A percentile compares a stretch with the other conserved stretches of the same genome.
Evolutionary conservation across 345 rosid genomes (phyloP).

Genomic region (Odontarrhena argentea): DNA sequence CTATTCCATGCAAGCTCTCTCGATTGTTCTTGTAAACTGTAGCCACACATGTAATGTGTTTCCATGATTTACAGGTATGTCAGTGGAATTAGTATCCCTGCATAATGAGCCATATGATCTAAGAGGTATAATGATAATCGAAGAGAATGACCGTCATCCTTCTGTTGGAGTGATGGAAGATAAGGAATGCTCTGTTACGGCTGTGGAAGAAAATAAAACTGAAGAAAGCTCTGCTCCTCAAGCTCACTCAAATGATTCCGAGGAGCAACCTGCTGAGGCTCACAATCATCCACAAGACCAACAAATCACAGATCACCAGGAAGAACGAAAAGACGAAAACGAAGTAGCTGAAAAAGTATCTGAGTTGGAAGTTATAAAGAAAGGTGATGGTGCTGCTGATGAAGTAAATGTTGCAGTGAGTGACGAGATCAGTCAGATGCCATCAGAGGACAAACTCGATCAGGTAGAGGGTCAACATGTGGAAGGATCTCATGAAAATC

Average conservation of each 20-base stretch:
- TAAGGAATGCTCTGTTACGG: constrained; percentile 46
- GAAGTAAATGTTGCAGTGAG: constrained; percentile 41
- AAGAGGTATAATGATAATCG: constrained; percentile 55
- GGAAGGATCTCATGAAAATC: constrained; percentile 36
- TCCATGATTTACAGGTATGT: constrained; percentile 64
- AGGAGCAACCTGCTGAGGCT: constrained; percentile 34
- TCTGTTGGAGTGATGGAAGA: constrained; percentile 49
- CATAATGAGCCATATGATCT: constrained; percentile 65
- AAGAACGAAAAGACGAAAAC: constrained; percentile 36
- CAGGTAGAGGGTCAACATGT: constrained; percentile 37
- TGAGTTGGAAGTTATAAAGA: constrained; percentile 54
- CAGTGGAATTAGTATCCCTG: constrained; percentile 57
- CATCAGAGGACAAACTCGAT: constrained; percentile 38
- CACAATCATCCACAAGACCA: constrained; percentile 24
- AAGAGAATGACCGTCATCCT: constrained; percentile 46
- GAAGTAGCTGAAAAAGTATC: constrained; percentile 47
- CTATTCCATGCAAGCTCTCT: constrained; percentile 17
- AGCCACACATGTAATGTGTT: constrained; percentile 19
- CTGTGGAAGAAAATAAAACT: constrained; percentile 44
- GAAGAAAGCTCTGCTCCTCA: constrained; percentile 41
- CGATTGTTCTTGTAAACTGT: constrained; percentile 25
- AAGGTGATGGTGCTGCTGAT: constrained; percentile 46
- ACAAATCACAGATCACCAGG: constrained; percentile 23
- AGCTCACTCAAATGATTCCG: constrained; percentile 16
- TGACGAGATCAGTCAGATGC: constrained; percentile 37